Percentiles rank a stretch among this genome's conserved stretches.
Evolutionary conservation across 1,284 basidiomycete species (phyloP).

Genomic region (Heterobasidion irregulare): DNA sequence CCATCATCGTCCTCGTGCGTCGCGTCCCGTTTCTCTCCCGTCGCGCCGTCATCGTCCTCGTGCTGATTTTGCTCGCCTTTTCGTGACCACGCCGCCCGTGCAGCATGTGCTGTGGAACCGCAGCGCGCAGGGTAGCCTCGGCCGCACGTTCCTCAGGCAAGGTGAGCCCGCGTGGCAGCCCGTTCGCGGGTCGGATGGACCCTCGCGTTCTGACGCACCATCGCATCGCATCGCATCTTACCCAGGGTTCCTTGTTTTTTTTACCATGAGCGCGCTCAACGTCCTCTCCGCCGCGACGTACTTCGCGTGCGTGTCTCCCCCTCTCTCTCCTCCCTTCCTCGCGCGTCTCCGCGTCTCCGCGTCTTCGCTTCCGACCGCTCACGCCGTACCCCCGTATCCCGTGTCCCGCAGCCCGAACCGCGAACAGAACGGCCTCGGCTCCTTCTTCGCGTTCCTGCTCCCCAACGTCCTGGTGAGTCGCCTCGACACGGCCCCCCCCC

Average conservation of each 20-base stretch:
- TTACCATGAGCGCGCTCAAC: slow-evolving; percentile 9
- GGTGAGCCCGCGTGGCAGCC: background rate
- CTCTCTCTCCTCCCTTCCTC: background rate
- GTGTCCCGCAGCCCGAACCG: slow-evolving; percentile 1
- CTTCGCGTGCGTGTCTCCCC: slow-evolving; percentile 3
- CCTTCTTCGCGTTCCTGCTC: slow-evolving; percentile 12
- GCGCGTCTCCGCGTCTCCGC: too few species aligned
- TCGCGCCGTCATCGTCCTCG: too few species aligned
- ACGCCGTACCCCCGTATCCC: background rate
- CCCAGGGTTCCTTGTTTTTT: slow-evolving; percentile 12
- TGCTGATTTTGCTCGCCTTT: too few species aligned
- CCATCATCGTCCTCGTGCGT: slow-evolving; percentile 7
- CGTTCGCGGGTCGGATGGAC: background rate
- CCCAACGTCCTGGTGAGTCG: slow-evolving; percentile 8
- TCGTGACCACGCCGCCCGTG: too few species aligned
- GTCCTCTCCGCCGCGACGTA: slow-evolving; percentile 9
- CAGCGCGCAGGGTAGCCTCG: slow-evolving; percentile 8
- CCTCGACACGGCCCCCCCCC: background rate
- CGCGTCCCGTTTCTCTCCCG: background rate
- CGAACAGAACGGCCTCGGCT: slow-evolving; percentile 7
- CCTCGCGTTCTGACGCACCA: background rate
- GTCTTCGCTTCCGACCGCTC: too few species aligned
- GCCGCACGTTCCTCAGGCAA: slow-evolving; percentile 10
- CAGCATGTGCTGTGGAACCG: slow-evolving; percentile 10
- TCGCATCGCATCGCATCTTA: background rate